Evolutionary conservation across 1,284 basidiomycete genomes (phyloP), one percentile per base, ranked within the genome.

Genomic region (Rugiboletus extremiorientalis): DNA sequence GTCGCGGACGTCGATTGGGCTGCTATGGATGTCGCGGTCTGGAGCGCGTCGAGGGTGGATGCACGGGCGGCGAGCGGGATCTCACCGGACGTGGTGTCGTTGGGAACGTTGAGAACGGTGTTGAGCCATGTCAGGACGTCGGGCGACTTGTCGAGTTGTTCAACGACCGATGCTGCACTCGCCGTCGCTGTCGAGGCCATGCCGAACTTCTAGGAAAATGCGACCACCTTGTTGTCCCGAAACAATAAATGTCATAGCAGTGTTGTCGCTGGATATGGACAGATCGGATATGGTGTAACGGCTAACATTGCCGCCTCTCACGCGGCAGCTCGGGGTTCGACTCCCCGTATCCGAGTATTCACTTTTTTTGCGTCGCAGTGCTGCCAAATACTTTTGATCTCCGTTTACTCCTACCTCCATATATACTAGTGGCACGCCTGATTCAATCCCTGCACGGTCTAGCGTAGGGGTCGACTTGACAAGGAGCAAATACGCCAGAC

Each of bases 1-100:
- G 89, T 79, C 9, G 86, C 77, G 4, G 92, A 91, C 0, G 93
- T 94, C 65, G 96, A 94, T 71, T 94, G 89, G 44, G 85, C 88
- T 30, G 92, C 86, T 37, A 94, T 82, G 58, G 95, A 92, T 25
- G 96, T 81, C 20, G 85, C 82, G 1, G 79, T 79, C 22, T 97
- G 81, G 79, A 49, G 67, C 55, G 59, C 59, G 34, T 73, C 70
- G 11, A 73, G 58, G 65, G 55, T 62, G 33, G 70, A 23, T 11
- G 59, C 50, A 27, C 62, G 60, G 41, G 49, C 50, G 41, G 56
- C 51, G 27, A 69, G 52, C 15, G 61, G 59, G 50, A 51, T 47
- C 23, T 60, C 57, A 3, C 20, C 40, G 38, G 54, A 50, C 14
- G 73, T 64, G 43, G 67, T 63, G 9, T 72, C 68, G 44, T 72